Conservation (phyloP, 768 basidiomycete species). For the Coprinellus micaceus region DNA sequence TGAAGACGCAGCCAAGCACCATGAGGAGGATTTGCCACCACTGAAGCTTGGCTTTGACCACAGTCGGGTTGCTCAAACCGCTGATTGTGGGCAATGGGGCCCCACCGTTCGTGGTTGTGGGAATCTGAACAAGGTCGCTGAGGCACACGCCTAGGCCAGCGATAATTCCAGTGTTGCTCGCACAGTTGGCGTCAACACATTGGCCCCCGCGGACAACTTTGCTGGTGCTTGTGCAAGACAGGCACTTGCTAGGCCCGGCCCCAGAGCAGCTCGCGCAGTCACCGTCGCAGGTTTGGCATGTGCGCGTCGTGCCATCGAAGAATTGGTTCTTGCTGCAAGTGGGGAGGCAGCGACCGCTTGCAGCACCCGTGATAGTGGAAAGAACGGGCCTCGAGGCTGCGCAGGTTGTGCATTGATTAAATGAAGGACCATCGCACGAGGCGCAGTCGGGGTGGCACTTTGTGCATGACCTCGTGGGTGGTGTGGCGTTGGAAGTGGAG, state of each 20-base stretch:
- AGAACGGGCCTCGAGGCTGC: slow-evolving; percentile 66
- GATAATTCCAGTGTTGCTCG: slow-evolving; percentile 48
- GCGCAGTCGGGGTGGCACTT: slow-evolving; percentile 81
- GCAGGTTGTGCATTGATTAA: slow-evolving; percentile 76
- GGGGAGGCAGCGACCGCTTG: slow-evolving; percentile 70
- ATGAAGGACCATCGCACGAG: slow-evolving; percentile 66
- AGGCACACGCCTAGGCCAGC: slow-evolving; percentile 78
- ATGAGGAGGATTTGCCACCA: slow-evolving; percentile 90
- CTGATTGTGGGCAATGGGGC: slow-evolving; percentile 54
- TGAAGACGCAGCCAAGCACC: slow-evolving; percentile 77
- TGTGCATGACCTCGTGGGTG: slow-evolving; percentile 60
- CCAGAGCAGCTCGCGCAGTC: slow-evolving; percentile 78
- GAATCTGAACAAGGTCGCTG: slow-evolving; percentile 57
- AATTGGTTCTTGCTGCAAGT: slow-evolving; percentile 69
- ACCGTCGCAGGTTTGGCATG: slow-evolving; percentile 66
- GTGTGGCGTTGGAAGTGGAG: slow-evolving; percentile 54
- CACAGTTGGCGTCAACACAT: slow-evolving; percentile 63
- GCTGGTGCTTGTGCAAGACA: slow-evolving; percentile 66
- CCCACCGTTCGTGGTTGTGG: slow-evolving; percentile 45
- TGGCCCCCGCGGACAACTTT: slow-evolving; percentile 61
- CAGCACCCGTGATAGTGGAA: slow-evolving; percentile 13
- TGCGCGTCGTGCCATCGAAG: slow-evolving; percentile 58
- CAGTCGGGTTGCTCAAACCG: slow-evolving; percentile 51
- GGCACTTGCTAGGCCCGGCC: slow-evolving; percentile 62
- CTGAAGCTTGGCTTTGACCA: slow-evolving; percentile 34